Evolutionary conservation across 495 filamentous ascomycete genomes (phyloP), one percentile per base, ranked within the genome.

Genomic region (Hyphodiscus hymeniophilus): DNA sequence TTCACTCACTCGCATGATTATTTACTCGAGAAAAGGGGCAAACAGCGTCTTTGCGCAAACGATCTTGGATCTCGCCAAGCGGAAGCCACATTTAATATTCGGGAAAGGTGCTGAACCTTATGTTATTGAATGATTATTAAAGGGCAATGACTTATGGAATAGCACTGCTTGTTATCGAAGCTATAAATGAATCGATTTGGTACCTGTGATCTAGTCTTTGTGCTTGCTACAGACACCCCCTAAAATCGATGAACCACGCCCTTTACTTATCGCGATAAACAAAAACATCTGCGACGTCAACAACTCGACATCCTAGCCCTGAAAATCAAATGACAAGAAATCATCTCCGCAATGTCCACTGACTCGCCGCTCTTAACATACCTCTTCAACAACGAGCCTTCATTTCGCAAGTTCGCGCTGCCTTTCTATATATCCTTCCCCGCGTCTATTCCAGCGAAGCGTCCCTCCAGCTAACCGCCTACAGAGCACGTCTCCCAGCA

Each of bases 41-140:
- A 97, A 97, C 56, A 90, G 87, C 0, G 88, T 99, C 24, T 97
- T 94, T 66, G 86, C 91, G 11, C 85, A 94, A 68, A 94, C 90
- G 4, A 86, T 99, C 41, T 66, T 99, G 22, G 86, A 96, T 66
- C 60, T 97, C 43, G 92, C 89, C 0, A 77, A 78, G 57, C 69
- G 91, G 63, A 88, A 88, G 64, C 92, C 94, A 12, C 75, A 92
- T 66, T 60, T 99, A 50, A 79, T 99, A 34, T 96, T 99, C 63
- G 81, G 79, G 8, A 58, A 76, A 50, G 76, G 72, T n/a, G 61
- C 65, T 15, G 54, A 49, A 42, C 66, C 70, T 33, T 77, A 73
- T 51, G 59, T 67, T 49, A 33, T 59, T 38, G 49, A 59, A 21
- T 40, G 38, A 36, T 3, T 13, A 13, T 21, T 40, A 2, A 40